A percentile compares a stretch with the other conserved stretches of the same genome.
Conservation (phyloP, 257 asterid genomes). For the Penstemon newberryi region DNA sequence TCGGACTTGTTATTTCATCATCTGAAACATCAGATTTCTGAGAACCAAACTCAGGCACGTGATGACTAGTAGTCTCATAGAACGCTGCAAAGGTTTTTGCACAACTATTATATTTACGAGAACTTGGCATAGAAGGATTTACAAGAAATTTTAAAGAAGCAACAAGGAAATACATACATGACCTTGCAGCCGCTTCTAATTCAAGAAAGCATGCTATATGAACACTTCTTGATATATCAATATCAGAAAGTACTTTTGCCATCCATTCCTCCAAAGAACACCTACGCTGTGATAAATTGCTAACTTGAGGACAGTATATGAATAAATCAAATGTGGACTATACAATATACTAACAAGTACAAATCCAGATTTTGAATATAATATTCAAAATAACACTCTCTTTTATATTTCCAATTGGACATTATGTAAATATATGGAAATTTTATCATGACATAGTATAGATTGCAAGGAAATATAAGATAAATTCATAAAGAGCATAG, state of each 20-base stretch:
- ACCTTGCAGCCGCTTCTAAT: constrained; percentile 81
- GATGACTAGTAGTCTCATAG: constrained; percentile 41
- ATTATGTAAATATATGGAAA: neutral
- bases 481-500: constrained; percentile 8
- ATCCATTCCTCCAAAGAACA: constrained; percentile 72
- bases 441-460: neutral
- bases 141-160: constrained; percentile 1
- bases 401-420: too few relatives aligned
- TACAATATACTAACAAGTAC: constrained; percentile 9
- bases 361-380: neutral
- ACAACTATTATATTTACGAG: neutral
- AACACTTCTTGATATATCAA: constrained; percentile 70
- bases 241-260: constrained; percentile 58
- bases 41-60: constrained; percentile 27
- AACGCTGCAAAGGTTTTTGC: constrained; percentile 48
- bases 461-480: neutral
- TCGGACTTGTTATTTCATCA: constrained; percentile 26
- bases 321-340: constrained; percentile 9
- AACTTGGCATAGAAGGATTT: neutral
- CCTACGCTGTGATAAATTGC: constrained; percentile 66
- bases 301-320: constrained; percentile 28
- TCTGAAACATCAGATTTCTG: constrained; percentile 27
- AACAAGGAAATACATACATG: constrained; percentile 54
- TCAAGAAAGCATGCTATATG: constrained; percentile 69
- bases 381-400: too few relatives aligned